phyloP scores from a whole-genome alignment of 345 rosid genomes.

The Garcia nutans region DNA sequence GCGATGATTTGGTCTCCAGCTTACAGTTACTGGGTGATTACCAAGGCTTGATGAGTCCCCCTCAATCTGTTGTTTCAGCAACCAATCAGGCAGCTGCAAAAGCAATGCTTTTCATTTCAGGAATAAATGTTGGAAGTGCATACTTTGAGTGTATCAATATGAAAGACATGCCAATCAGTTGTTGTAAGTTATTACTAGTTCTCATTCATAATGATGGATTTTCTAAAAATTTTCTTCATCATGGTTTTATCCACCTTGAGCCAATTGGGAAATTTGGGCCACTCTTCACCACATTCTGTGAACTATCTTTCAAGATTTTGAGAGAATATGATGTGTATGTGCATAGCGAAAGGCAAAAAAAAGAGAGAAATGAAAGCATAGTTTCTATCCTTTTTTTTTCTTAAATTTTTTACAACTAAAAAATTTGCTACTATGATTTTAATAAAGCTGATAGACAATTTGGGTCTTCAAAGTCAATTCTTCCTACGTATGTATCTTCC shows the following conservation, averaged over 20 bases:
- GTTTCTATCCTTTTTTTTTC: background rate
- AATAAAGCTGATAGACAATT: conserved; percentile 3
- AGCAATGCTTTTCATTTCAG: conserved; percentile 67
- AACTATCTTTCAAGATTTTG: conserved; percentile 8
- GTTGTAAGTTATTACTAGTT: conserved; percentile 56
- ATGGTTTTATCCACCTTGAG: background rate
- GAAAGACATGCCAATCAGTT: conserved; percentile 66
- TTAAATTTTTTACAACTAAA: conserved; percentile 28
- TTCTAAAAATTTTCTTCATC: background rate
- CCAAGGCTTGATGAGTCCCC: conserved; percentile 74
- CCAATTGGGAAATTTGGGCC: conserved; percentile 16
- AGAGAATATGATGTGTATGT: conserved; percentile 21
- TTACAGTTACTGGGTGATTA: conserved; percentile 82
- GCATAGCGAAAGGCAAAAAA: background rate
- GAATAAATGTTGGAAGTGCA: conserved; percentile 58
- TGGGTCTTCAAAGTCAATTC: conserved; percentile 16
- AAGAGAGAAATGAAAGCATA: background rate
- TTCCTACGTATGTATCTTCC: conserved; percentile 36
- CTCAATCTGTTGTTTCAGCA: conserved; percentile 56
- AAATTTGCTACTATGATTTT: conserved; percentile 12
- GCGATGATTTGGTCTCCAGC: conserved; percentile 66
- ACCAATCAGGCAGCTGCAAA: conserved; percentile 96
- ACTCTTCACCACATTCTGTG: conserved; percentile 21
- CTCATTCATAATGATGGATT: conserved; percentile 8
- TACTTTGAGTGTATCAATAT: conserved; percentile 65